Evolutionary conservation across 495 filamentous ascomycete species (phyloP).

Genomic region (Aspergillus cavernicola): DNA sequence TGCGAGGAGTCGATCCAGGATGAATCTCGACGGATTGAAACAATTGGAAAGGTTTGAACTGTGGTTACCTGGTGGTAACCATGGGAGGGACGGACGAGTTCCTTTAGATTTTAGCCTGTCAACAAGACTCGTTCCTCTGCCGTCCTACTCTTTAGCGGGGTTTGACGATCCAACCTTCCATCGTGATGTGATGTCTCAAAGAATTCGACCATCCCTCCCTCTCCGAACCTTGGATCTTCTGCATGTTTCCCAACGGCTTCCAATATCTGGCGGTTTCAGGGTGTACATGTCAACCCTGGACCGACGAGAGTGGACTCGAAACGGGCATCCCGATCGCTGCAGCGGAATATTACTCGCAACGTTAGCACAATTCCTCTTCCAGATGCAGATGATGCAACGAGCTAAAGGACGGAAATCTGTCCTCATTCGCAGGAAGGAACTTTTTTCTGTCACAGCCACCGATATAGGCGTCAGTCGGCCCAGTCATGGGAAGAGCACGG

Average conservation of each 20-base stretch:
- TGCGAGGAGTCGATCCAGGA: constrained; percentile 12
- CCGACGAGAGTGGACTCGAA: too few relatives aligned
- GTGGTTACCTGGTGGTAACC: constrained; percentile 15
- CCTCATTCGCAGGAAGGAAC: constrained; percentile 2
- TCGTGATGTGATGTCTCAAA: not conserved
- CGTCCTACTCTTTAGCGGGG: too few relatives aligned
- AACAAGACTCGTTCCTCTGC: too few relatives aligned
- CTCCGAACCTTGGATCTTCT: constrained; percentile 7
- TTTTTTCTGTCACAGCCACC: constrained; percentile 11
- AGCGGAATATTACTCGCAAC: not conserved
- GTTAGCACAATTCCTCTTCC: constrained; percentile 11
- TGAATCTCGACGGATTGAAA: too few relatives aligned
- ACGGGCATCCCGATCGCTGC: too few relatives aligned
- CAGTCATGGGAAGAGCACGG: constrained; percentile 5
- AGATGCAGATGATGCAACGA: constrained; percentile 15
- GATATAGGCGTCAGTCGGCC: constrained; percentile 8
- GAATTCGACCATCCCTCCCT: constrained; percentile 8
- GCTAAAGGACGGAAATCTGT: constrained; percentile 4
- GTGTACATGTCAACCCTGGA: too few relatives aligned
- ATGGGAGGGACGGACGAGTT: not conserved
- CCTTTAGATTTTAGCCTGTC: constrained; percentile 12
- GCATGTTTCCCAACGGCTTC: not conserved
- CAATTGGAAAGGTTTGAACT: too few relatives aligned
- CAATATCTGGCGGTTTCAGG: constrained; percentile 9
- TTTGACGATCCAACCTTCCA: not conserved